Conservation (phyloP, 2,329 filamentous ascomycete species). For the Lithohypha guttulata region DNA sequence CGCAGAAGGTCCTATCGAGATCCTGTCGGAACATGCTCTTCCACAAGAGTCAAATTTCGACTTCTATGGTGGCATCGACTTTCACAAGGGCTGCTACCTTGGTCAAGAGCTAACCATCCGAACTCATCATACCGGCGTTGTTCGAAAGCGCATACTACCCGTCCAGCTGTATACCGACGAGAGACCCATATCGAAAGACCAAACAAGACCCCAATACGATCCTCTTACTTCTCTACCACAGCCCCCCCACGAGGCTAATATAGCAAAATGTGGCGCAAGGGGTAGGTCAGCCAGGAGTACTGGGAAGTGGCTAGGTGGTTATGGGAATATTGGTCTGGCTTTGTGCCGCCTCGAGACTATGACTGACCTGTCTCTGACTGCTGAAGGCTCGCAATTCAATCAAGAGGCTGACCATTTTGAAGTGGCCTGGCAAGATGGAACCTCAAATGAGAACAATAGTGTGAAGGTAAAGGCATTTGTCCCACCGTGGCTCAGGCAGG, state of each 20-base stretch:
- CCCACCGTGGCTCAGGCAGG: constrained; percentile 57
- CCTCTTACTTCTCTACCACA: constrained; percentile 19
- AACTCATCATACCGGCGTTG: constrained; percentile 86
- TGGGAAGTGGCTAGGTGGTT: constrained; percentile 67
- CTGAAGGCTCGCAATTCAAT: constrained; percentile 51
- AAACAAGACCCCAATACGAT: constrained; percentile 36
- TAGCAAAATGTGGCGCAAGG: constrained; percentile 40
- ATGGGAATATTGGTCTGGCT: constrained; percentile 79
- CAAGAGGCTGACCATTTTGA: constrained; percentile 50
- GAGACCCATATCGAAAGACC: constrained; percentile 28
- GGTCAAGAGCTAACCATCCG: constrained; percentile 95
- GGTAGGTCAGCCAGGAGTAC: constrained; percentile 53
- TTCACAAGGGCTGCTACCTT: constrained; percentile 91
- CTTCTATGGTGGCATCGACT: constrained; percentile 74
- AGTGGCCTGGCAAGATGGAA: constrained; percentile 40
- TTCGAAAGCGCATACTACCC: constrained; percentile 80
- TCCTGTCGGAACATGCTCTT: constrained; percentile 58
- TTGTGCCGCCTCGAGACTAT: constrained; percentile 83
- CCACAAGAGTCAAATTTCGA: constrained; percentile 89
- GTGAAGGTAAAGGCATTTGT: constrained; percentile 68
- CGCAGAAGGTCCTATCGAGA: constrained; percentile 73
- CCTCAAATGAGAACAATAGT: constrained; percentile 29
- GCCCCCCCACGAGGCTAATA: constrained; percentile 38
- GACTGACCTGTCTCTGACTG: constrained; percentile 67
- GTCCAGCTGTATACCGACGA: constrained; percentile 56